Conservation (phyloP, 1,284 basidiomycete species). For the Microbotryum intermedium region DNA sequence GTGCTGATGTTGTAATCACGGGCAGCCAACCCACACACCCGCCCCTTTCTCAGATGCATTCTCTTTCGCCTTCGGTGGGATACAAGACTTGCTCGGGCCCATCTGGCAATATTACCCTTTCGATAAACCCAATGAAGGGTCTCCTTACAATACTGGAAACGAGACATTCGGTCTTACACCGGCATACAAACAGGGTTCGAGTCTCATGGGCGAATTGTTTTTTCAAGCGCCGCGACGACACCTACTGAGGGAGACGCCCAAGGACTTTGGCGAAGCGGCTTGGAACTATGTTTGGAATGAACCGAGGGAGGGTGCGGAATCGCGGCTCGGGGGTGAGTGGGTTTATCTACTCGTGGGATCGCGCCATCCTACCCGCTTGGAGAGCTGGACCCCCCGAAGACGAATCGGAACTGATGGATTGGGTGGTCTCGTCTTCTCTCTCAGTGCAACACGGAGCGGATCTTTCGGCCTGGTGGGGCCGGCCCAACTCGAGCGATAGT, state of each 20-base stretch:
- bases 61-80: conserved; percentile 25
- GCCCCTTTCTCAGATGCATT: conserved; percentile 5
- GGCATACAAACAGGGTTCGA: conserved; percentile 13
- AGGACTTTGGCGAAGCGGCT: conserved; percentile 27
- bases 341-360: too few relatives aligned
- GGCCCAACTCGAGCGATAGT: conserved; percentile 9
- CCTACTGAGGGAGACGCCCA: conserved; percentile 27
- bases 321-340: conserved; percentile 20
- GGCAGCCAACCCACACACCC: not conserved
- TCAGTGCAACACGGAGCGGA: conserved; percentile 26
- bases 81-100: conserved; percentile 22
- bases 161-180: conserved; percentile 11
- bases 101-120: conserved; percentile 17
- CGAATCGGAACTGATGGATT: too few relatives aligned
- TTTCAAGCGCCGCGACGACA: conserved; percentile 27
- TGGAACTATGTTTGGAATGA: conserved; percentile 24
- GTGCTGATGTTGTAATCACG: not conserved
- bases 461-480: conserved; percentile 19
- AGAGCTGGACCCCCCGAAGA: not conserved
- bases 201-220: conserved; percentile 24
- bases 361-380: not conserved
- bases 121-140: conserved; percentile 6
- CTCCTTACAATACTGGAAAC: conserved; percentile 12
- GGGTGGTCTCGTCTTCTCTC: too few relatives aligned
- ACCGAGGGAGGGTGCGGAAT: conserved; percentile 3